A percentile compares a stretch with the other conserved stretches of the same genome.
Evolutionary conservation across 306 rosid species (phyloP).

Genomic region (Hippophae tibetana): DNA sequence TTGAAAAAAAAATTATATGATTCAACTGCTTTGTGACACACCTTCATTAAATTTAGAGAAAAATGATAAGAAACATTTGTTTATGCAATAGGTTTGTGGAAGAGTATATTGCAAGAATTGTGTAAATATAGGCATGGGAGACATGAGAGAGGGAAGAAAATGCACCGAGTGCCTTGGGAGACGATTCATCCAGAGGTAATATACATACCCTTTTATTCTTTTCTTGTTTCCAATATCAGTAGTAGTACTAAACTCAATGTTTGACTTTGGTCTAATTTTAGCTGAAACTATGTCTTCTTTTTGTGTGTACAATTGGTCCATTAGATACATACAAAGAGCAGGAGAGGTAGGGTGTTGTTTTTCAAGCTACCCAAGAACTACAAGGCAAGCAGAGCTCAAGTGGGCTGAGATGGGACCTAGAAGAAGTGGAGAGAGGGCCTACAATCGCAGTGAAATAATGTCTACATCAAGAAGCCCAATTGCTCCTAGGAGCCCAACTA

Average conservation of each 20-base stretch:
- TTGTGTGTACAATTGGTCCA: too few species aligned
- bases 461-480: conserved; percentile 8
- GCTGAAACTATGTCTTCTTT: too few species aligned
- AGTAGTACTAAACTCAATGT: too few species aligned
- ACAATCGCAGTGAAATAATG: conserved; percentile 17
- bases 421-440: conserved; percentile 33
- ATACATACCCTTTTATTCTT: neutral
- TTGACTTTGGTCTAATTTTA: too few species aligned
- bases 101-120: conserved; percentile 81
- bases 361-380: conserved; percentile 41
- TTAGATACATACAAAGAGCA: conserved; percentile 40
- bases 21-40: too few species aligned
- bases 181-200: conserved; percentile 78
- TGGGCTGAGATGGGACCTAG: conserved; percentile 86
- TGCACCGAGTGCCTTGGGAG: conserved; percentile 70
- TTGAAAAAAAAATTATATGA: too few species aligned
- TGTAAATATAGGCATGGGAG: conserved; percentile 71
- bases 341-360: conserved; percentile 38
- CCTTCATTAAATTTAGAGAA: neutral
- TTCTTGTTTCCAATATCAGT: too few species aligned
- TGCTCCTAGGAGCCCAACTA: too few species aligned
- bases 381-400: conserved; percentile 55
- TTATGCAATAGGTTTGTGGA: conserved; percentile 67
- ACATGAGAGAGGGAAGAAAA: conserved; percentile 84
- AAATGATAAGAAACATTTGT: neutral